phyloP scores from a whole-genome alignment of 2,329 filamentous ascomycete species.

The Neonectria coccinea region DNA sequence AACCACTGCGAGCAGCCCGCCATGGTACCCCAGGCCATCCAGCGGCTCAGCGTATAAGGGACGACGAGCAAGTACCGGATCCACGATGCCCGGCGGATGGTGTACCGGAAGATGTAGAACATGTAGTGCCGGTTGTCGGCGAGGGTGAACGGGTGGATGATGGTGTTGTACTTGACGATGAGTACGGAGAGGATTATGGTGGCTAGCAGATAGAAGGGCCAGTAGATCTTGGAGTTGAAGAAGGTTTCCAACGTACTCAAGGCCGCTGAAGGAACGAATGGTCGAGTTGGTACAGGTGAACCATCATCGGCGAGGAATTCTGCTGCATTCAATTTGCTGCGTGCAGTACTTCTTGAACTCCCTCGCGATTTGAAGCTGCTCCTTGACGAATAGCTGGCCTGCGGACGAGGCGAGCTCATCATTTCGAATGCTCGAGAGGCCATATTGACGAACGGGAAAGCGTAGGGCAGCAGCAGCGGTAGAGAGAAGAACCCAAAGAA shows the following conservation, averaged over 20 bases:
- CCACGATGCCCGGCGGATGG: slow-evolving; percentile 73
- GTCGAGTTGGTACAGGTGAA: not conserved
- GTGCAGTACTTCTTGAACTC: not conserved
- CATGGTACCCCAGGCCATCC: slow-evolving; percentile 74
- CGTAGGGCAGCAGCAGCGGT: slow-evolving; percentile 74
- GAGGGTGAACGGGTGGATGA: slow-evolving; percentile 94
- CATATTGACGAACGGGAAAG: slow-evolving; percentile 52
- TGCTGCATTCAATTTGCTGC: not conserved
- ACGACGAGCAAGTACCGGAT: slow-evolving; percentile 76
- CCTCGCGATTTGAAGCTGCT: slow-evolving; percentile 14
- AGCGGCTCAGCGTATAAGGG: slow-evolving; percentile 78
- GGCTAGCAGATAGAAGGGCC: slow-evolving; percentile 50
- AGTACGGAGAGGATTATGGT: slow-evolving; percentile 54
- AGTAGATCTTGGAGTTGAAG: slow-evolving; percentile 52
- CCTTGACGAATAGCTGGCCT: not conserved
- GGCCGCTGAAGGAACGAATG: slow-evolving; percentile 24
- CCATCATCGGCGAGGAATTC: not conserved
- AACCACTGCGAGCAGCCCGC: slow-evolving; percentile 55
- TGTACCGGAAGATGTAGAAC: slow-evolving; percentile 93
- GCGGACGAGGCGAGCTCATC: not conserved
- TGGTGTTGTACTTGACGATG: slow-evolving; percentile 84
- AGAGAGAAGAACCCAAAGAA: slow-evolving; percentile 91
- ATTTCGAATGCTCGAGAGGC: slow-evolving; percentile 1
- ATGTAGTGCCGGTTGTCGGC: slow-evolving; percentile 98
- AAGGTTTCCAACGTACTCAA: slow-evolving; percentile 28